A percentile compares a stretch with the other conserved stretches of the same genome.
phyloP scores from a whole-genome alignment of 225 moss, liverwort and hornwort species.

The Rhytidiadelphus loreus region DNA sequence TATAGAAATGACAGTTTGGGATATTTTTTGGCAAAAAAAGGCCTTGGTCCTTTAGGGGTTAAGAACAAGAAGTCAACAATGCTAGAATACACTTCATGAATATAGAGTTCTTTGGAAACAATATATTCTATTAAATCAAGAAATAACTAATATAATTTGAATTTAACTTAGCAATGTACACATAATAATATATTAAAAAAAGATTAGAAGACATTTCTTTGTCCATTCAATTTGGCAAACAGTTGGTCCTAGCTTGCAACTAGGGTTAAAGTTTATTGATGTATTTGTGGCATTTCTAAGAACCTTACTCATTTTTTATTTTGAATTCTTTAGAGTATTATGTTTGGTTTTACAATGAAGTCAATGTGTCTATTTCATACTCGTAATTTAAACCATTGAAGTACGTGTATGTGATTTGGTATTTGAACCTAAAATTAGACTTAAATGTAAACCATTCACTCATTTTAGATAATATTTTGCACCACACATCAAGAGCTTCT shows the following conservation, averaged over 20 bases:
- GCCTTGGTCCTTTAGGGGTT: too few species aligned
- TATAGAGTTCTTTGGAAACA: neutral
- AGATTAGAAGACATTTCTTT: too few species aligned
- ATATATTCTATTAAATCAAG: rapidly evolving
- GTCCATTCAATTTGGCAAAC: rapidly evolving
- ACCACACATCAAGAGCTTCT: neutral
- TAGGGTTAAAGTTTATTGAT: neutral
- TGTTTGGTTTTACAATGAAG: neutral
- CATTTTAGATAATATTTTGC: neutral
- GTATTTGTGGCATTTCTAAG: neutral
- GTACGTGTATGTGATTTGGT: neutral
- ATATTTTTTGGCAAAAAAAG: too few species aligned
- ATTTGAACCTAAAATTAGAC: neutral
- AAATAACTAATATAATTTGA: too few species aligned
- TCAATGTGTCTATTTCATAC: neutral
- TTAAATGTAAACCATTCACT: neutral
- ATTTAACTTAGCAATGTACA: too few species aligned
- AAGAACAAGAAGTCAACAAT: too few species aligned
- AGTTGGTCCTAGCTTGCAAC: neutral
- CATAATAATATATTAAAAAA: too few species aligned
- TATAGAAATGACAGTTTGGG: too few species aligned
- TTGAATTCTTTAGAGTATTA: neutral
- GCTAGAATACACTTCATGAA: too few species aligned
- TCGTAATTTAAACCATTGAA: neutral
- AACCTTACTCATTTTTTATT: neutral